phyloP scores from a whole-genome alignment of 805 yeast species.

The Candida piceae region DNA sequence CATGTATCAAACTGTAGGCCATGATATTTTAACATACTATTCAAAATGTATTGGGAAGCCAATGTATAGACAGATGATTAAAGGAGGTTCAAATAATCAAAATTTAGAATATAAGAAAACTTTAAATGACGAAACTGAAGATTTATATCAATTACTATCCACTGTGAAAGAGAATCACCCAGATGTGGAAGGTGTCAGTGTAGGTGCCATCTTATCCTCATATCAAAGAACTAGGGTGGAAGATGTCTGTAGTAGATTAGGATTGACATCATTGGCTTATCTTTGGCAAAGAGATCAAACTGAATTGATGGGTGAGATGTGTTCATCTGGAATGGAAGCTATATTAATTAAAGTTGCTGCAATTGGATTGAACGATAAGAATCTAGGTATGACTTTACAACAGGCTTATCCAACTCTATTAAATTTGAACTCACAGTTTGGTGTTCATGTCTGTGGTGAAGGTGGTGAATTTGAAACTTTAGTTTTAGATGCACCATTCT shows the following conservation, averaged over 20 bases:
- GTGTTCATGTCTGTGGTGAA: constrained; percentile 95
- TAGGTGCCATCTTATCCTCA: constrained; percentile 94
- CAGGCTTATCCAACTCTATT: constrained; percentile 56
- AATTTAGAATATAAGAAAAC: constrained; percentile 67
- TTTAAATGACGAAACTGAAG: constrained; percentile 81
- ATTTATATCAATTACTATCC: constrained; percentile 51
- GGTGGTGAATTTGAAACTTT: constrained; percentile 98
- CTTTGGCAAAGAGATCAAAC: constrained; percentile 88
- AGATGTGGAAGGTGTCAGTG: constrained; percentile 79
- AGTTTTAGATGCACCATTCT: constrained; percentile 87
- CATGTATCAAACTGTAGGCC: constrained; percentile 98
- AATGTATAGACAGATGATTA: constrained; percentile 61
- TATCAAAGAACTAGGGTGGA: constrained; percentile 94
- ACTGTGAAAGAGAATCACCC: constrained; percentile 52
- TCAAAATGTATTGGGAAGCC: constrained; percentile 74
- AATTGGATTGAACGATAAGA: constrained; percentile 61
- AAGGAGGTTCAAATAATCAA: constrained; percentile 59
- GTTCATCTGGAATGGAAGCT: constrained; percentile 64
- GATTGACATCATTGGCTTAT: constrained; percentile 64
- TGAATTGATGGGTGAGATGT: constrained; percentile 80
- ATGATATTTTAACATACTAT: constrained; percentile 63
- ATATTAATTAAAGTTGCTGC: constrained; percentile 91
- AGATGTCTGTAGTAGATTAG: constrained; percentile 73
- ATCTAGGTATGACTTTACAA: constrained; percentile 64
- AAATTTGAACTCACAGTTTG: constrained; percentile 57